Evolutionary conservation across 106 monocot genomes (phyloP), one percentile per base, ranked within the genome.

Genomic region (Dendrobium huoshanense): DNA sequence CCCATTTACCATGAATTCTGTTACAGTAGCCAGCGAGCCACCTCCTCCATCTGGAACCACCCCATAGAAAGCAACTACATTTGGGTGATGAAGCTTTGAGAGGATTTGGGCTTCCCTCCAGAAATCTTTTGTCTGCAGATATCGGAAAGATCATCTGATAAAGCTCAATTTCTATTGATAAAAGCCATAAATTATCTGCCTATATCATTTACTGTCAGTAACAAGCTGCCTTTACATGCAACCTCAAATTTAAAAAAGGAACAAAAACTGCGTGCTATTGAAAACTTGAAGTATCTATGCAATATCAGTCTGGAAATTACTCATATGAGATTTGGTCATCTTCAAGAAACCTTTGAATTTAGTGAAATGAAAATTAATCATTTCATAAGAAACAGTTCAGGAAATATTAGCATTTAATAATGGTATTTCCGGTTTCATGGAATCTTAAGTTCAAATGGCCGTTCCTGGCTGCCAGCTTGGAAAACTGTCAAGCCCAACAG

Each of bases 1-100:
- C 41, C 97, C 97, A 89, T 98, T 98, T 33, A 98, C 91, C 97
- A 98, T 98, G 77, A 87, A 98, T 79, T 98, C 94, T 27, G 97
- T 91, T 41, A 98, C 97, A 56, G 94, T 98, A 54, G 97, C 94
- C 59, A 94, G 54, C 73, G 97, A 92, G 79, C 94, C 94, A 64
- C 91, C 92, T 55, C 89, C 77, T 29, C 94, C 92, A 91, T 94
- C 97, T 11, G 92, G 92, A 82, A 94, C 97, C 54, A 98, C 94
- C 7, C 97, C 97, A 87, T 98, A 98, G 65, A 98, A 94, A 59
- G 94, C 94, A 70, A 98, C 91, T 41, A 98, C 94, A 91, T 98
- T 98, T 79, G 97, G 97, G 88, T 98, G 97, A 79, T 98, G 97
- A 78, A 98, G 87, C 80, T 88, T 92, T 67, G 97, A 94, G n/a